Conservation (phyloP, 2,329 filamentous ascomycete genomes). For the Lasiodiplodia theobromae region DNA sequence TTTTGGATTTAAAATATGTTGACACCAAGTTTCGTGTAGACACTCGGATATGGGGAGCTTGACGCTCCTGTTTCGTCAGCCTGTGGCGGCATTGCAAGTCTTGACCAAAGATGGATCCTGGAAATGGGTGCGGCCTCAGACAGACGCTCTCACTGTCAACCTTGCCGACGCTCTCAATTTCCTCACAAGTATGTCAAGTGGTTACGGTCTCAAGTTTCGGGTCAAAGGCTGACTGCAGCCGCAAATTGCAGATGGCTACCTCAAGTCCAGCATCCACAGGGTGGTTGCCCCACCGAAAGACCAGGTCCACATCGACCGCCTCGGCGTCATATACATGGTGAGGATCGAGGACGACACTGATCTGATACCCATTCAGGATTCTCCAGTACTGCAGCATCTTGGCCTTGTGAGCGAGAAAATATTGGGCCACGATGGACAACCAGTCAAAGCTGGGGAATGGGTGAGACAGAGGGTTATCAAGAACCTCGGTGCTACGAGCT, state of each 20-base stretch:
- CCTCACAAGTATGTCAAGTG: neutral
- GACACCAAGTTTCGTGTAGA: conserved; percentile 33
- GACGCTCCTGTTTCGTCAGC: conserved; percentile 52
- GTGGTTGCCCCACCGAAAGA: conserved; percentile 44
- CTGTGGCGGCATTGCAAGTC: conserved; percentile 50
- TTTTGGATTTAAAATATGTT: neutral
- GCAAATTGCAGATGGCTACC: conserved; percentile 33
- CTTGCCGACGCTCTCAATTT: conserved; percentile 30
- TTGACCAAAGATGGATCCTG: conserved; percentile 36
- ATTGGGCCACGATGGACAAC: neutral
- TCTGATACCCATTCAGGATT: conserved; percentile 45
- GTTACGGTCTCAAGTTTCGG: neutral
- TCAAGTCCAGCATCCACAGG: conserved; percentile 44
- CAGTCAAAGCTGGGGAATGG: neutral
- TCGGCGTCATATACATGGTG: conserved; percentile 52
- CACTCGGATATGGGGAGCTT: conserved; percentile 53
- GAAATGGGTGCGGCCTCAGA: conserved; percentile 38
- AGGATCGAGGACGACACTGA: conserved; percentile 47
- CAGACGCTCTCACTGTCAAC: conserved; percentile 39
- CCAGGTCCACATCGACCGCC: conserved; percentile 46
- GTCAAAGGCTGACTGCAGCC: neutral
- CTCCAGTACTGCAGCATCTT: conserved; percentile 43
- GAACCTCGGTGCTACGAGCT: neutral
- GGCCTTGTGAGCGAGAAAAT: conserved; percentile 31
- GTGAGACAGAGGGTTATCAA: conserved; percentile 2